These are phyloP conservation scores for Malus hybrid DNA, from an alignment of 331 rosid genomes.

Conservation along the genomic window DNA sequence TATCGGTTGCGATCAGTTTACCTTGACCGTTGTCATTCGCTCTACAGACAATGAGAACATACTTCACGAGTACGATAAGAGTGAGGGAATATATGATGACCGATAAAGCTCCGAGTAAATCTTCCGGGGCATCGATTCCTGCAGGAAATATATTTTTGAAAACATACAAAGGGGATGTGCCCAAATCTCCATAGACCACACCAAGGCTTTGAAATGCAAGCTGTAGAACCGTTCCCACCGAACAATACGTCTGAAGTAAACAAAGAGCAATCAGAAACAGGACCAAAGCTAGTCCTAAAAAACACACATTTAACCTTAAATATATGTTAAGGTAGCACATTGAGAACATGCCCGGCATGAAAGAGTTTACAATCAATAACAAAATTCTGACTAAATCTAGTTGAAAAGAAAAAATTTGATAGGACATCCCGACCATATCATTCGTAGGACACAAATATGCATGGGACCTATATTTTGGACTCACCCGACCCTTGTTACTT, in stretches of 20 bases:
- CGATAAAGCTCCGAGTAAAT: constrained; percentile 26
- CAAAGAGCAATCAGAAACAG: background rate
- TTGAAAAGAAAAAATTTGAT: background rate
- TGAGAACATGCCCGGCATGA: background rate
- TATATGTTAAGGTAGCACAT: background rate
- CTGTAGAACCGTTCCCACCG: background rate
- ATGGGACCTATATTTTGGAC: background rate
- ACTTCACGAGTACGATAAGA: constrained; percentile 21
- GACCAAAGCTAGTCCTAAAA: background rate
- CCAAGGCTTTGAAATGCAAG: constrained; percentile 10
- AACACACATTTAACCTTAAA: background rate
- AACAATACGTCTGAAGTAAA: constrained; percentile 3
- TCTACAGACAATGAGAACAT: constrained; percentile 23
- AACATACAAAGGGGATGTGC: constrained; percentile 15
- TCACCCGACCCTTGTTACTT: background rate
- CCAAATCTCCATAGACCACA: constrained; percentile 4
- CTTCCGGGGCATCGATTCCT: constrained; percentile 7
- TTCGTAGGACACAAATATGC: background rate
- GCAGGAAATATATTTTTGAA: constrained; percentile 5
- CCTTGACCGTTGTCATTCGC: constrained; percentile 37
- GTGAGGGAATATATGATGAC: constrained; percentile 28
- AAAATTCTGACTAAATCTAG: background rate
- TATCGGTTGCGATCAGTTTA: background rate
- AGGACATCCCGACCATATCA: background rate
- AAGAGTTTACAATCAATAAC: background rate